Base-by-base conservation (phyloP, 257 asterid genomes). In the Echium plantagineum region DNA sequence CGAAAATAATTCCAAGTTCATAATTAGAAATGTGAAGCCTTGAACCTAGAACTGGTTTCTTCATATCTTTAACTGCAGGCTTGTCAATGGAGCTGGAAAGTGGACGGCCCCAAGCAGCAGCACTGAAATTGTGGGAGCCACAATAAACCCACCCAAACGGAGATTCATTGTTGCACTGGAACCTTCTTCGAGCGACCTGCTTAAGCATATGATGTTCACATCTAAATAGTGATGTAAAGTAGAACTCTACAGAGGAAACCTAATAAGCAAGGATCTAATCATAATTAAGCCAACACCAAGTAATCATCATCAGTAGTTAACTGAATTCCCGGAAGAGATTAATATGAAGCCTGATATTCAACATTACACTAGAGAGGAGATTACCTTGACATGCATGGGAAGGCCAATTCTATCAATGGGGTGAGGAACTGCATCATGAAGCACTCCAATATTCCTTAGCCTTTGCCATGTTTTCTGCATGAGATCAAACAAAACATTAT, bases 341-440 rank as follows among this genome's bases (percentile, higher is more conserved):
- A 9, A n/a, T 12, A 22, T 6, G 26, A 53, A 52, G 35, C 38
- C 53, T 9, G 17, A 20, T 18, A 4, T 3, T 7, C 16, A 26
- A 63, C 22, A 53, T 7, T 2, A 28, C 51, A 52, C 16, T 63
- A 9, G 24, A 55, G 4, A 55, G 12, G 35, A 2, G 15, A 19
- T 63, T 77, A 89, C 97, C 97, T 89, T 89, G 69, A 76, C 88
- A 67, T 89, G 97, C 97, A 89, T 89, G 57, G 97, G 97, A 65
- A 72, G 63, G 63, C 95, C 93, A 48, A 68, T 69, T 73, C 95
- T 74, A 63, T 72, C 66, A 63, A 58, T 56, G 35, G 87, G 85
- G 77, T 64, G 75, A 58, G 97, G 97, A 76, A 84, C 63, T 18
- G 93, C 94, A 73, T 89, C 97, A 63, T 81, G 87, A 63, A 89